Conservation (phyloP, 2,329 filamentous ascomycete species). For the Fonsecaea pugnacius region DNA sequence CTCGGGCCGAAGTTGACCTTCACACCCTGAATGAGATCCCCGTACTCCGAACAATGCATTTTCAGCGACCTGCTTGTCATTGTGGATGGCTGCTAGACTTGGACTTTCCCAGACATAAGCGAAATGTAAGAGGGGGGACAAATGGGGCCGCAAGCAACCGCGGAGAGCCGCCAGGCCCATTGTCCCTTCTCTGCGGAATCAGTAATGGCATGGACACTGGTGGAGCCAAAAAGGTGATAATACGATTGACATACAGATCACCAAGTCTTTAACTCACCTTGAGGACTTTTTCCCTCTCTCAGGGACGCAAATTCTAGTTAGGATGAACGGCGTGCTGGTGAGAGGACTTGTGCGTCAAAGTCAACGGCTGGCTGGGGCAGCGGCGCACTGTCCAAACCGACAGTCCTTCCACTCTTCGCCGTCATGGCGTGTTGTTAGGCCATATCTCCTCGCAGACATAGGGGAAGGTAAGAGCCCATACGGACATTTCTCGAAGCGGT, state of each 20-base stretch:
- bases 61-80: too few species aligned
- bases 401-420: slow-evolving; percentile 26
- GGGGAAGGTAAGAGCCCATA: slow-evolving; percentile 69
- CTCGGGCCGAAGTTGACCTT: too few species aligned
- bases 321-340: background rate
- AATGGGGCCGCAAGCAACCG: background rate
- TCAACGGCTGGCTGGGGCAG: background rate
- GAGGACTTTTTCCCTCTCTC: background rate
- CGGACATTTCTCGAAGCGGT: background rate
- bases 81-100: background rate
- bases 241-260: background rate
- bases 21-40: too few species aligned
- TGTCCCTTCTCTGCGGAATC: background rate
- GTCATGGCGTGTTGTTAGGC: slow-evolving; percentile 19
- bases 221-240: background rate
- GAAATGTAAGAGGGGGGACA: background rate
- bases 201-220: background rate
- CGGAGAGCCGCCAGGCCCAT: background rate
- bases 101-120: background rate
- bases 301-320: background rate
- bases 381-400: background rate
- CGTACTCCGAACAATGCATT: too few species aligned
- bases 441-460: slow-evolving; percentile 32
- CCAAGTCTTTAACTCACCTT: background rate
- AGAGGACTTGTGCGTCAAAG: background rate